Conservation (phyloP, 129 eudicot species). For the Escallonia rubra region DNA sequence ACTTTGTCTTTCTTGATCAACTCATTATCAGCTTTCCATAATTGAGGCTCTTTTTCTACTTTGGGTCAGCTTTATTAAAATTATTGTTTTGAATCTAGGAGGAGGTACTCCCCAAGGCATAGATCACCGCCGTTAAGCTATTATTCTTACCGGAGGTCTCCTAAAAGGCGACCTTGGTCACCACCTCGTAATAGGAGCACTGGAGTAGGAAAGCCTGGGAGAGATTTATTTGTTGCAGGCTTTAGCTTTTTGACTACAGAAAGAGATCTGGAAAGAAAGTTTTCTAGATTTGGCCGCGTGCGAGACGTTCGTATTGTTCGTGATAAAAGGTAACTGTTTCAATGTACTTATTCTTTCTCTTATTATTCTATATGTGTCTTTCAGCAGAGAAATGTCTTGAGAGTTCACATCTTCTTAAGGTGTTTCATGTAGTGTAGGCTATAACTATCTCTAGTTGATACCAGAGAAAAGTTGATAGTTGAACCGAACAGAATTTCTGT, state of each 20-base stretch:
- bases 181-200: slow-evolving; percentile 20
- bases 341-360: background rate
- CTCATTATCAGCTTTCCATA: no score
- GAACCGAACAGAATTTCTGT: no score
- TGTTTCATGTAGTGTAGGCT: no score
- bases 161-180: slow-evolving; percentile 13
- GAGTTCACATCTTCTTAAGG: no score
- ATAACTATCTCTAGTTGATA: no score
- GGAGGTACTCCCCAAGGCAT: slow-evolving; percentile 15
- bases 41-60: no score
- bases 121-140: slow-evolving; percentile 11
- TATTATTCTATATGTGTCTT: background rate
- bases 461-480: no score
- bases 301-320: slow-evolving; percentile 29
- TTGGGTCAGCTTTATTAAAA: no score
- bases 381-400: background rate
- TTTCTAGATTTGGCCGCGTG: slow-evolving; percentile 30
- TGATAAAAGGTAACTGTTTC: slow-evolving; percentile 18
- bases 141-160: slow-evolving; percentile 10
- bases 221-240: slow-evolving; percentile 27
- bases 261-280: slow-evolving; percentile 32
- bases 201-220: slow-evolving; percentile 29
- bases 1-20: no score
- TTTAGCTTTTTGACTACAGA: slow-evolving; percentile 25
- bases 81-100: background rate